Evolutionary conservation across 2,329 filamentous ascomycete species (phyloP).

Genomic region (Rosellinia necatrix): DNA sequence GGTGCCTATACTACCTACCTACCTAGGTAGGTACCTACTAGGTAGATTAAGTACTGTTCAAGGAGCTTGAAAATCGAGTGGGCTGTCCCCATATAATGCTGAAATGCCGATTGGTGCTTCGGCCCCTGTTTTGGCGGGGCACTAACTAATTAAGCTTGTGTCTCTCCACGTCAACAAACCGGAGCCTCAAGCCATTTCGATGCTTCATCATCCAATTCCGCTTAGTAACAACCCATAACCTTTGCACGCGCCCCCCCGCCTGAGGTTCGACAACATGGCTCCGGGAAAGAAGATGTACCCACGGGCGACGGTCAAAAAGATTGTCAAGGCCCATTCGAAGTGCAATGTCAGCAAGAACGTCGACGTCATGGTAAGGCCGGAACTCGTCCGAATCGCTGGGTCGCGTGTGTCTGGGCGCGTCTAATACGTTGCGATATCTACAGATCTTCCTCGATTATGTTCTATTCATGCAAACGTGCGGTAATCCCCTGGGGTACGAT

Average conservation of each 20-base stretch:
- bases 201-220: too few species aligned
- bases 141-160: conserved; percentile 1
- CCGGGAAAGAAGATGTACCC: conserved; percentile 78
- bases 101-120: conserved; percentile 22
- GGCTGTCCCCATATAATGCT: neutral
- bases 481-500: neutral
- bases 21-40: neutral
- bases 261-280: conserved; percentile 51
- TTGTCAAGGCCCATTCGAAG: conserved; percentile 85
- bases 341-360: conserved; percentile 81
- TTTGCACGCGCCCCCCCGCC: too few species aligned
- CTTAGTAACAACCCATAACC: neutral
- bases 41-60: too few species aligned
- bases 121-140: conserved; percentile 18
- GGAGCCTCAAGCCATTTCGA: neutral
- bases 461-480: conserved; percentile 74
- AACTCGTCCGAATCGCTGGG: conserved; percentile 26
- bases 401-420: conserved; percentile 37
- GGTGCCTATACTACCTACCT: too few species aligned
- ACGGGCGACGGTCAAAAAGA: conserved; percentile 82
- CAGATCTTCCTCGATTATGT: conserved; percentile 86
- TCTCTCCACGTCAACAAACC: conserved; percentile 28
- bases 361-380: conserved; percentile 72
- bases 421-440: conserved; percentile 21
- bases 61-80: too few species aligned